These are phyloP conservation scores for Phytophthora fragariae DNA, from an alignment of 352 stramenopile species.

Conservation along the genomic window DNA sequence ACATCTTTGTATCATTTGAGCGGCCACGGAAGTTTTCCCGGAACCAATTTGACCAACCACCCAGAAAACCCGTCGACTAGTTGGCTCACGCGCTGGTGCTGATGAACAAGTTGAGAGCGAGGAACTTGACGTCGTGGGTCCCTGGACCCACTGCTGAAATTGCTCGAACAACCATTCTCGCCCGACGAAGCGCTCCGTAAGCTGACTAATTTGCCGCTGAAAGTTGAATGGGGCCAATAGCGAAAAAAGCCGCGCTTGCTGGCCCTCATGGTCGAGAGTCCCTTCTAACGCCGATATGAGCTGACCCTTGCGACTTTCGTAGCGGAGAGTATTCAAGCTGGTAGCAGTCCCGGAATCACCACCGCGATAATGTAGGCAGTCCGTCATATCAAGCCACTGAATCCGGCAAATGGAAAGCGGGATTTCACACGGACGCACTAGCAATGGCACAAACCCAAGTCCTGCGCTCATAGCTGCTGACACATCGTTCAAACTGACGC, in stretches of 20 bases:
- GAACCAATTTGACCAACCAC: slow-evolving; percentile 75
- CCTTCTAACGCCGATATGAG: slow-evolving; percentile 62
- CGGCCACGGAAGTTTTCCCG: slow-evolving; percentile 70
- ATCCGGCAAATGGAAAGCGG: slow-evolving; percentile 84
- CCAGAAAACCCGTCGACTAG: slow-evolving; percentile 66
- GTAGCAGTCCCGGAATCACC: not conserved
- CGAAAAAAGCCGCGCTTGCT: slow-evolving; percentile 74
- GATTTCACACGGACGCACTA: slow-evolving; percentile 80
- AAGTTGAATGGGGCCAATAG: slow-evolving; percentile 75
- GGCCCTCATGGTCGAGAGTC: slow-evolving; percentile 77
- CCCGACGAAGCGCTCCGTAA: slow-evolving; percentile 65
- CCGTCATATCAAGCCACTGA: slow-evolving; percentile 82
- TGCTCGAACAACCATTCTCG: slow-evolving; percentile 68
- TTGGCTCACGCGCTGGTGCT: slow-evolving; percentile 5
- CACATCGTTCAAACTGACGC: slow-evolving; percentile 79
- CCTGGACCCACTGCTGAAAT: slow-evolving; percentile 61
- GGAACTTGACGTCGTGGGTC: slow-evolving; percentile 3
- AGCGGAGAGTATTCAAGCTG: slow-evolving; percentile 64
- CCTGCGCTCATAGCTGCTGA: slow-evolving; percentile 72
- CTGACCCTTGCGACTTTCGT: slow-evolving; percentile 55
- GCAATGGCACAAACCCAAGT: slow-evolving; percentile 75
- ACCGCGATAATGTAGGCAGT: slow-evolving; percentile 63
- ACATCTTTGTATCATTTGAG: slow-evolving; percentile 69
- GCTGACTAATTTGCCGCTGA: slow-evolving; percentile 78
- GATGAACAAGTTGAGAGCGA: not conserved